Conservation (phyloP, 2,329 filamentous ascomycete species). For the Colletotrichum lentis region DNA sequence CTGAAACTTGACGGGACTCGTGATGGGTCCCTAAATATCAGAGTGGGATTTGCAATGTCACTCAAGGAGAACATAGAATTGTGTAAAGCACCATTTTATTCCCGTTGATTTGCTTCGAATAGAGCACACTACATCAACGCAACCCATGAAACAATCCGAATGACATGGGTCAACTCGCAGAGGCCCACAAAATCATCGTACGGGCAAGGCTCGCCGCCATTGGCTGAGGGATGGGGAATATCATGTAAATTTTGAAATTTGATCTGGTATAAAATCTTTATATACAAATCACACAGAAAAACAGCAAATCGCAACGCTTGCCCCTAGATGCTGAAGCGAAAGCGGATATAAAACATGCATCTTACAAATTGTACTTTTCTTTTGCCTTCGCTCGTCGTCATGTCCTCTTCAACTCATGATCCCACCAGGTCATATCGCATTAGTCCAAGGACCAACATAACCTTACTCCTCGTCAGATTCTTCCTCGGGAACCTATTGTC, state of each 20-base stretch:
- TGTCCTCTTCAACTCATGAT: background rate
- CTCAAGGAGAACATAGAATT: too few relatives aligned
- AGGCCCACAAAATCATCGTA: too few relatives aligned
- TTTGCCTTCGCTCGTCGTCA: background rate
- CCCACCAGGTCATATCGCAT: background rate
- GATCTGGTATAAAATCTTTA: background rate
- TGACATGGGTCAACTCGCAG: too few relatives aligned
- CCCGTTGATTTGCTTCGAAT: too few relatives aligned
- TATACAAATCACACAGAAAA: background rate
- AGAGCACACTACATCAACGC: too few relatives aligned
- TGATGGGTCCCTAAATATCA: too few relatives aligned
- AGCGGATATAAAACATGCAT: constrained; percentile 11
- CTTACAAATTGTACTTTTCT: constrained; percentile 5
- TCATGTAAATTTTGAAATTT: background rate
- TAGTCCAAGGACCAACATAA: background rate
- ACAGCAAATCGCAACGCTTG: constrained; percentile 7
- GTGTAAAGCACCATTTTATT: too few relatives aligned
- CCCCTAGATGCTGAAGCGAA: constrained; percentile 10
- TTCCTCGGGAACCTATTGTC: constrained; percentile 10
- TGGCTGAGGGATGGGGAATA: too few relatives aligned
- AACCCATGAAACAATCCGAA: too few relatives aligned
- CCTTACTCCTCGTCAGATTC: constrained; percentile 12
- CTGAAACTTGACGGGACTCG: too few relatives aligned
- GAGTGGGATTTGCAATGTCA: too few relatives aligned
- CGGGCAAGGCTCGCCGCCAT: too few relatives aligned